Conservation (phyloP, 2,329 filamentous ascomycete species). For the Neonectria faginata region DNA sequence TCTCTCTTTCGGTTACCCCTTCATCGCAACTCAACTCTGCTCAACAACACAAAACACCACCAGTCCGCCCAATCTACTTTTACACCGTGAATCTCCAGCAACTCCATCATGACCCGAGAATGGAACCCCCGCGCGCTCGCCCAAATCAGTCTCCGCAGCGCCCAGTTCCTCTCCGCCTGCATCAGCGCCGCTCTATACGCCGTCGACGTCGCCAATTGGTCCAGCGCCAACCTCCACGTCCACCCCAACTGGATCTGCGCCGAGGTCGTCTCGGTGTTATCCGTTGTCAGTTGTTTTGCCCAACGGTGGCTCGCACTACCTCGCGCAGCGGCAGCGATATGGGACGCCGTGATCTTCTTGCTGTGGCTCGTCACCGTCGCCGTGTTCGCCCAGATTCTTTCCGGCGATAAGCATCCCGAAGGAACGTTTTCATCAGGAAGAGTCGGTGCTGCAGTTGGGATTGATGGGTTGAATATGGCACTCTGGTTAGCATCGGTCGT, state of each 20-base stretch:
- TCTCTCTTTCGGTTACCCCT: not conserved
- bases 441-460: conserved; percentile 14
- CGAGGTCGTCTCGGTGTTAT: conserved; percentile 21
- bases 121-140: conserved; percentile 27
- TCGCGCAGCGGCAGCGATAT: conserved; percentile 5
- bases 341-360: conserved; percentile 23
- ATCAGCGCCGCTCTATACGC: conserved; percentile 32
- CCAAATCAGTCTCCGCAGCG: conserved; percentile 25
- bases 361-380: conserved; percentile 32
- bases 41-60: not conserved
- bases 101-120: conserved; percentile 20
- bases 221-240: conserved; percentile 21
- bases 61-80: not conserved
- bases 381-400: conserved; percentile 23
- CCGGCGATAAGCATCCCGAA: not conserved
- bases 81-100: not conserved
- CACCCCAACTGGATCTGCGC: conserved; percentile 33
- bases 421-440: not conserved
- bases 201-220: conserved; percentile 28
- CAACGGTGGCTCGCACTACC: conserved; percentile 31
- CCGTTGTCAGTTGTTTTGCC: conserved; percentile 19
- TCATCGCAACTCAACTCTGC: not conserved
- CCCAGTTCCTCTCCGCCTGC: conserved; percentile 28
- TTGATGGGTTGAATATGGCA: conserved; percentile 27
- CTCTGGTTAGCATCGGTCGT: conserved; percentile 26